Evolutionary conservation across 768 basidiomycete species (phyloP).

Genomic region (Cyathus striatus): DNA sequence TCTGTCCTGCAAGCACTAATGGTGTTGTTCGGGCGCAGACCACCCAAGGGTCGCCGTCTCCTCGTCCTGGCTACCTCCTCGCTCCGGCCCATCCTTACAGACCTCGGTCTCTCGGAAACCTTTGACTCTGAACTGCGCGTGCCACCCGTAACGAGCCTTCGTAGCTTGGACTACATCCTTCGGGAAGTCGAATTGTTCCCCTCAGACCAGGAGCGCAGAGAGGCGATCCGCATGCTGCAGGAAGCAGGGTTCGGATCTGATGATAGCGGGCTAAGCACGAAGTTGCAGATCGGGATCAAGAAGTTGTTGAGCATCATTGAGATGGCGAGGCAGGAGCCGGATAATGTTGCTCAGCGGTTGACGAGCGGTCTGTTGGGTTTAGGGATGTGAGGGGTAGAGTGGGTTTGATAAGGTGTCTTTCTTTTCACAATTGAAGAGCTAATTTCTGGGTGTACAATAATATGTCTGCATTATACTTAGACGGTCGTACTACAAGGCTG

Average conservation of each 20-base stretch:
- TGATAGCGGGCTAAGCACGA: conserved; percentile 38
- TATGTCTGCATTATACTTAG: no score
- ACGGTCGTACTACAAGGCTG: no score
- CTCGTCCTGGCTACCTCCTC: conserved; percentile 92
- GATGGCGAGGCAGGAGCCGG: conserved; percentile 96
- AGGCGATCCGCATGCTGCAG: conserved; percentile 60
- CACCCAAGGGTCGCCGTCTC: conserved; percentile 92
- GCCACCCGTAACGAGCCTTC: conserved; percentile 71
- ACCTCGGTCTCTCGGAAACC: conserved; percentile 83
- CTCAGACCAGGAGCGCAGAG: conserved; percentile 43
- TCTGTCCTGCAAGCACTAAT: conserved; percentile 85
- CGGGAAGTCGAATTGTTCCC: conserved; percentile 76
- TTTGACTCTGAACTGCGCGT: conserved; percentile 88
- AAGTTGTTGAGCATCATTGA: conserved; percentile 86
- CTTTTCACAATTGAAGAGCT: no score
- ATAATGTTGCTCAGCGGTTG: conserved; percentile 70
- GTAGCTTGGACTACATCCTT: conserved; percentile 71
- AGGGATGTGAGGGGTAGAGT: conserved; percentile 21
- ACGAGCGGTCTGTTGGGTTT: conserved; percentile 59
- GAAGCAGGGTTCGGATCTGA: conserved; percentile 65
- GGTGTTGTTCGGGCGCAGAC: conserved; percentile 82
- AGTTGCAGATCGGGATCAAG: conserved; percentile 86
- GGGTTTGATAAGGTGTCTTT: background rate
- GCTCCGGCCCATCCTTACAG: conserved; percentile 75
- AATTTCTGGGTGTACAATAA: no score